Base-by-base conservation (phyloP, 2,329 filamentous ascomycete genomes). In the Ceratocystis smalleyi region DNA sequence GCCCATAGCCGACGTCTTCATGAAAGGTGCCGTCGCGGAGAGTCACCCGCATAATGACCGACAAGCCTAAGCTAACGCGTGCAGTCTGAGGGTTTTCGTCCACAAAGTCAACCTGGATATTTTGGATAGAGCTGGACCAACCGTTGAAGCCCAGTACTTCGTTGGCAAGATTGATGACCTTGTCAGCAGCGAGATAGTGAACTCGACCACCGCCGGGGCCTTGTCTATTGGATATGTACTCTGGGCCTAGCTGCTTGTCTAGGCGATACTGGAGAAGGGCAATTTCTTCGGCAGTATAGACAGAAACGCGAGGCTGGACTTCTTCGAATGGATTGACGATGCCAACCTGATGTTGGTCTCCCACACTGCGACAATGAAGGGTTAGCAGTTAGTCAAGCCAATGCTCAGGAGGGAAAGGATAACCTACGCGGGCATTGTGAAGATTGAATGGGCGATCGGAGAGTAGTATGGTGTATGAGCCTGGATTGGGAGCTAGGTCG, bases 71-170 rank as follows among this genome's bases (percentile, higher is more conserved):
- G 68, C 83, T 91, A 69, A 96, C 85, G 72, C 86, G 92, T 67
- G 86, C 81, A 7, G 85, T 91, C 70, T 86, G 82, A 17, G 85
- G 81, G 70, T 87, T 85, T 75, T 96, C 91, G 71, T 97, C 92
- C 67, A 94, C 89, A 74, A 95, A 97, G 74, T 99, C 94, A 66
- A 97, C 88, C 72, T 95, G 88, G 45, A 96, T 88, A 72, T 95
- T 91, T 72, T 92, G 89, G 66, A 99, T 94, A n/a, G 88, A 87
- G 64, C 89, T 95, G 8, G 89, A 96, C 94, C 94, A 99, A 70
- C 91, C 91, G 75, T 96, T 96, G 78, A 96, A 96, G 8, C 91
- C 91, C 76, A 96, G 96, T 0, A 96, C 86, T 73, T 96, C 89
- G 71, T 96, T 96, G 63, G 91, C 91, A 62, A 96, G 85, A 65